Evolutionary conservation across 2,329 filamentous ascomycete genomes (phyloP).

Genomic region (Fusarium piperis): DNA sequence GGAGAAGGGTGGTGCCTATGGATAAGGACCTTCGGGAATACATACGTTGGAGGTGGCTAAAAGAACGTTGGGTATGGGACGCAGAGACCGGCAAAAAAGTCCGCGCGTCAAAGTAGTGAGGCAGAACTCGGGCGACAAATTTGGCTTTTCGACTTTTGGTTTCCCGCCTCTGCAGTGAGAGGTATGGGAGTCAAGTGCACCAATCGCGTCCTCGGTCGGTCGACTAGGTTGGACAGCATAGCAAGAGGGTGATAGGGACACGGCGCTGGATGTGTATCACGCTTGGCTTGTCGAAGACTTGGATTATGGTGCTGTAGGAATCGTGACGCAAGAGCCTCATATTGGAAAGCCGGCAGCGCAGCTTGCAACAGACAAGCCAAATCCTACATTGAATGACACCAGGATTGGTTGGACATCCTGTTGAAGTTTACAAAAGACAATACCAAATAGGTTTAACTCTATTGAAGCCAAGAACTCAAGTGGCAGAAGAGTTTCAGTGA

Average conservation of each 20-base stretch:
- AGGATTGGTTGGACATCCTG: constrained; percentile 44
- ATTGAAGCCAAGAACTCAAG: neutral
- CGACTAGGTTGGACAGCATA: constrained; percentile 41
- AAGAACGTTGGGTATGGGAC: constrained; percentile 26
- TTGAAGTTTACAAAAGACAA: constrained; percentile 14
- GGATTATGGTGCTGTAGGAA: constrained; percentile 39
- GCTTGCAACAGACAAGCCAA: constrained; percentile 34
- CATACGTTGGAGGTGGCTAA: constrained; percentile 32
- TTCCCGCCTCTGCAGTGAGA: constrained; percentile 25
- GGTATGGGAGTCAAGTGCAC: constrained; percentile 31
- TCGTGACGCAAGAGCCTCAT: constrained; percentile 45
- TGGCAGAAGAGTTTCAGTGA: neutral
- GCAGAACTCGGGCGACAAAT: constrained; percentile 25
- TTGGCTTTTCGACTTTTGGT: constrained; percentile 44
- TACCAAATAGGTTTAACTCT: no score
- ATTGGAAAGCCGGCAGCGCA: constrained; percentile 38
- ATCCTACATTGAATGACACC: constrained; percentile 43
- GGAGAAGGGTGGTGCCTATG: constrained; percentile 25
- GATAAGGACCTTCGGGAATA: constrained; percentile 27
- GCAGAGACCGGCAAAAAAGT: constrained; percentile 12
- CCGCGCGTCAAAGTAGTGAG: neutral
- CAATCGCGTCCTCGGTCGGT: constrained; percentile 20
- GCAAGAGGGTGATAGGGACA: constrained; percentile 26
- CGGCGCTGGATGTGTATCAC: constrained; percentile 41
- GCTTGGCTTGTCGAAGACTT: constrained; percentile 43